Percentiles rank a stretch among this genome's conserved stretches.
Evolutionary conservation across 768 basidiomycete species (phyloP).

Genomic region (Suillus alpinus): DNA sequence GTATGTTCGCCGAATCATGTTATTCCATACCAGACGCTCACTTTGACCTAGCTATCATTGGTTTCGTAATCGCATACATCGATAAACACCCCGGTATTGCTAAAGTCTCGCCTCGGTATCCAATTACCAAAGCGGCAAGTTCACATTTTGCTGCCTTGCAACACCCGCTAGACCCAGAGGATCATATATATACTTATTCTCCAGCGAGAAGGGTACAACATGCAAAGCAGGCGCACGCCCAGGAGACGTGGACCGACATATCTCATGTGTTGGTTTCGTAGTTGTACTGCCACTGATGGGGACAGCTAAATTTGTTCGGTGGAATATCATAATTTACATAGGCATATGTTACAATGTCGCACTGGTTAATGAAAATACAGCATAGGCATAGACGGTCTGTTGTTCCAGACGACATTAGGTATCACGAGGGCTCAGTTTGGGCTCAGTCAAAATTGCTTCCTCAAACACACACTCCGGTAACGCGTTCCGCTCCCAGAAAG

Average conservation of each 20-base stretch:
- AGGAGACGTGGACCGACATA: conserved; percentile 22
- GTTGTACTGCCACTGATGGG: neutral
- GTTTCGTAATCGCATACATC: conserved; percentile 22
- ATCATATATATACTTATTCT: conserved; percentile 14
- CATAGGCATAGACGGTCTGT: neutral
- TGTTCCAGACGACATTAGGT: neutral
- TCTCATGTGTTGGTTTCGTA: conserved; percentile 1
- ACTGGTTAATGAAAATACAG: neutral
- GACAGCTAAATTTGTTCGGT: conserved; percentile 8
- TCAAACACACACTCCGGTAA: conserved; percentile 36
- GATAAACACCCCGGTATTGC: conserved; percentile 27
- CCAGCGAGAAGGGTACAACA: conserved; percentile 10
- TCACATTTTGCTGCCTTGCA: conserved; percentile 21
- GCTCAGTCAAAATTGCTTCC: neutral
- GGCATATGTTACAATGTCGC: neutral
- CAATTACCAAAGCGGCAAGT: conserved; percentile 30
- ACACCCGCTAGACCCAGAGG: conserved; percentile 20
- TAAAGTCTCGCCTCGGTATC: conserved; percentile 22
- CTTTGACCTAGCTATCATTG: conserved; percentile 16
- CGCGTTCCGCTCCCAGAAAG: conserved; percentile 41
- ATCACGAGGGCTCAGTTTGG: neutral
- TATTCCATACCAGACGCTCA: conserved; percentile 1
- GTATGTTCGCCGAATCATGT: conserved; percentile 18
- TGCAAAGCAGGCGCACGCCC: neutral
- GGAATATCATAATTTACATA: neutral